phyloP scores from a whole-genome alignment of 345 rosid species.

The Linum tenue region DNA sequence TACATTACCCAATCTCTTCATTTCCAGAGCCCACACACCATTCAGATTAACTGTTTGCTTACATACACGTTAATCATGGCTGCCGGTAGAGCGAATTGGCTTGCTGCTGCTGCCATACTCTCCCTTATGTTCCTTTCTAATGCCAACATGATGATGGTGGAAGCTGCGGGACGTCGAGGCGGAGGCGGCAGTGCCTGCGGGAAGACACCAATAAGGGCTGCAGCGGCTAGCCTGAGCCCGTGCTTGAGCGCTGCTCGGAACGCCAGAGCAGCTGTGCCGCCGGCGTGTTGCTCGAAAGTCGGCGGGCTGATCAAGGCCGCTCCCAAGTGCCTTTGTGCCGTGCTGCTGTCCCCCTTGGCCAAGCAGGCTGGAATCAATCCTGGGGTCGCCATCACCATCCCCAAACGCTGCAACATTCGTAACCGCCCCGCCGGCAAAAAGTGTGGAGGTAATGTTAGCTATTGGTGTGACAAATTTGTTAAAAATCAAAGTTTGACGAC shows the following conservation, averaged over 20 bases:
- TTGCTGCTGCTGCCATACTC: neutral
- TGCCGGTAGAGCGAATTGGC: neutral
- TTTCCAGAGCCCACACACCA: too few species aligned
- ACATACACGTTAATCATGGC: too few species aligned
- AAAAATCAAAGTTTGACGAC: too few species aligned
- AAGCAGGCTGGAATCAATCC: constrained; percentile 71
- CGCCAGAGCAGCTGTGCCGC: constrained; percentile 40
- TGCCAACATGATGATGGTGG: neutral
- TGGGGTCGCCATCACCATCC: constrained; percentile 57
- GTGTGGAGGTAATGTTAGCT: constrained; percentile 53
- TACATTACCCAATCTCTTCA: too few species aligned
- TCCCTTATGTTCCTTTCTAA: neutral
- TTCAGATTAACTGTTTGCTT: too few species aligned
- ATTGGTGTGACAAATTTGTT: too few species aligned
- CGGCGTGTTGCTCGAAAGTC: constrained; percentile 61
- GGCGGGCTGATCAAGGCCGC: constrained; percentile 52
- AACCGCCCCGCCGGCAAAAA: constrained; percentile 62
- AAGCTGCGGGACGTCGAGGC: constrained; percentile 18
- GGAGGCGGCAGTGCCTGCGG: constrained; percentile 47
- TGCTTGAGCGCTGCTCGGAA: constrained; percentile 62
- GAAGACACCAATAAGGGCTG: constrained; percentile 48
- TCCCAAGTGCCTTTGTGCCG: constrained; percentile 72
- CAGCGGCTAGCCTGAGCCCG: constrained; percentile 66
- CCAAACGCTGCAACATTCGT: constrained; percentile 71
- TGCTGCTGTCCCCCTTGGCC: constrained; percentile 66